Evolutionary conservation across 2,329 filamentous ascomycete species (phyloP), one percentile per base, ranked within the genome.

Genomic region (Onygenales sp.): DNA sequence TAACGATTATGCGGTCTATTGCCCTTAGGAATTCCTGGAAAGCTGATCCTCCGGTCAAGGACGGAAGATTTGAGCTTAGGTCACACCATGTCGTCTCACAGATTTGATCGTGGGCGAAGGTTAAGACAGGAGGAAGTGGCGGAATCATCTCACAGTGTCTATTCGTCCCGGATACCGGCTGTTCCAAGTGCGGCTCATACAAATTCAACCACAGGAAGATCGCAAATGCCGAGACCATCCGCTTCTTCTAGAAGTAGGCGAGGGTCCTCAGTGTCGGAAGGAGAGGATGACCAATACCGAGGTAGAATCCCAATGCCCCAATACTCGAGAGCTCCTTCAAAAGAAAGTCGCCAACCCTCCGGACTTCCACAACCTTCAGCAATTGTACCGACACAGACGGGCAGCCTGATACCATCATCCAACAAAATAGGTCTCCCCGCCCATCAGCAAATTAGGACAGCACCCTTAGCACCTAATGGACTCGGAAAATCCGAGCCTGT

Each of bases 11-110:
- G 55, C 52, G 53, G 53, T 56, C 52, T 51, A 58, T 54, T 56
- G 54, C 59, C 52, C 57, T 56, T 57, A 59, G 55, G 59, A 56
- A 56, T 56, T 47, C 59, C 54, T 61, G 54, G 55, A 64, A 62
- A 56, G 56, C 54, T 61, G 59, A 60, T 64, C 59, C 60, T 58
- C 48, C 60, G 59, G 54, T 61, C 62, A 62, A 60, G 55, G 63
- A 55, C 59, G 59, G 57, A 61, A 58, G 57, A 57, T 57, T 61
- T 54, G 55, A 58, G 48, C 53, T 55, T 53, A 55, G 56, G 59
- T 66, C 62, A 52, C 61, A 67, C 59, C 57, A 72, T 72, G 70
- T 63, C 65, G 58, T 68, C 64, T 59, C 61, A 69, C 62, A 68
- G 58, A 59, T 57, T 59, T 59, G 64, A 64, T 57, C 62, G 61